phyloP scores from a whole-genome alignment of 768 basidiomycete genomes.

The Panus rudis region DNA sequence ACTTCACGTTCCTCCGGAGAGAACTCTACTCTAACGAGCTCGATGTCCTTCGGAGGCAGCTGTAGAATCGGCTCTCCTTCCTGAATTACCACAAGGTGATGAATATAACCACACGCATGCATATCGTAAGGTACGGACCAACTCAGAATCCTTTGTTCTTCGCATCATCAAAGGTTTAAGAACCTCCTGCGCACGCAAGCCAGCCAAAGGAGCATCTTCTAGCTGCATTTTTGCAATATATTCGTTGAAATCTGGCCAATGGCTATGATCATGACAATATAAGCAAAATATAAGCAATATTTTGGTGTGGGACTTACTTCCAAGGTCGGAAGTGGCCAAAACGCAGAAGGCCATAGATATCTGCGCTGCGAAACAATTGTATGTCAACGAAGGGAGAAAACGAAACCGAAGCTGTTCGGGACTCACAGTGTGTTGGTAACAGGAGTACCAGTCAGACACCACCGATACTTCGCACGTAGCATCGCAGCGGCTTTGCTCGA shows the following conservation, averaged over 20 bases:
- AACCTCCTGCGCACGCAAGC: slow-evolving; percentile 59
- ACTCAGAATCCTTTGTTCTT: slow-evolving; percentile 58
- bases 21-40: slow-evolving; percentile 55
- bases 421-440: slow-evolving; percentile 62
- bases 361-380: slow-evolving; percentile 35
- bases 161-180: slow-evolving; percentile 63
- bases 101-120: too few species aligned
- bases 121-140: slow-evolving; percentile 21
- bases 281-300: background rate
- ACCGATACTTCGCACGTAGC: slow-evolving; percentile 59
- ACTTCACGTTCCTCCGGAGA: slow-evolving; percentile 60
- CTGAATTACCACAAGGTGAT: too few species aligned
- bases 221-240: slow-evolving; percentile 49
- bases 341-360: slow-evolving; percentile 64
- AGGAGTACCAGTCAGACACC: slow-evolving; percentile 76
- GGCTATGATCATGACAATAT: slow-evolving; percentile 20
- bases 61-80: slow-evolving; percentile 67
- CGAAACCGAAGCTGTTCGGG: background rate
- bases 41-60: slow-evolving; percentile 54
- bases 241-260: slow-evolving; percentile 61
- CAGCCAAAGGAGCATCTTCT: slow-evolving; percentile 55
- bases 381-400: background rate
- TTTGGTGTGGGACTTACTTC: slow-evolving; percentile 29
- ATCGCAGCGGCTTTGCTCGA: slow-evolving; percentile 53
- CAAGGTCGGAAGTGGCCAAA: slow-evolving; percentile 65